Evolutionary conservation across 2,329 filamentous ascomycete genomes (phyloP).

Genomic region (Trichophyton schoenleinii): DNA sequence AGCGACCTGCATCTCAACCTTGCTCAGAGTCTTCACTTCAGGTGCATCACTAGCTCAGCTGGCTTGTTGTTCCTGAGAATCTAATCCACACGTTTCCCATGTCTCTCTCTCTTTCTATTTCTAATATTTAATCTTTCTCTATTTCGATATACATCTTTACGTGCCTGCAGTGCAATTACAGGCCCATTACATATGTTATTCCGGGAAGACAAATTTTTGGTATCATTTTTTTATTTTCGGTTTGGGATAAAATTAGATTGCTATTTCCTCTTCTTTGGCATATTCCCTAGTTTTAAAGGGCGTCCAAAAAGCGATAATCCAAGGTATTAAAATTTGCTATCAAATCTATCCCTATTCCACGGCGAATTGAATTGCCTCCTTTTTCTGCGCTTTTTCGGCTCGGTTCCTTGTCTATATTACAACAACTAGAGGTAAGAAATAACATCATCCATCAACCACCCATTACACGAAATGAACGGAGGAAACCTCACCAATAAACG

Average conservation of each 20-base stretch:
- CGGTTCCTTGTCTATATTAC: conserved; percentile 2
- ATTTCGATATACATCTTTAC: background rate
- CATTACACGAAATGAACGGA: background rate
- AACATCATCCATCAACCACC: background rate
- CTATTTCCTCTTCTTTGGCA: too few relatives aligned
- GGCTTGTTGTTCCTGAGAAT: background rate
- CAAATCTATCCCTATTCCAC: background rate
- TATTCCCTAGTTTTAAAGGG: too few relatives aligned
- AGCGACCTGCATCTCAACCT: background rate
- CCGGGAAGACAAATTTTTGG: too few relatives aligned
- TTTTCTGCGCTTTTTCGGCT: background rate
- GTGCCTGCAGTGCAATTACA: background rate
- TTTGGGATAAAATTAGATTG: too few relatives aligned
- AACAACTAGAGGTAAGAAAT: background rate
- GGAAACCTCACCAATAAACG: conserved; percentile 1
- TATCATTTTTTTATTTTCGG: too few relatives aligned
- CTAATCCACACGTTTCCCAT: background rate
- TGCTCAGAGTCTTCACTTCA: background rate
- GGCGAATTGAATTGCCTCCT: background rate
- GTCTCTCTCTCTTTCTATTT: background rate
- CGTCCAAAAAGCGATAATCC: background rate
- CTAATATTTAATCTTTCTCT: background rate
- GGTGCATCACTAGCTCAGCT: background rate
- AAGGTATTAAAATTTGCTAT: background rate
- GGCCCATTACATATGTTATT: background rate